Evolutionary conservation across 2,329 filamentous ascomycete species (phyloP), one percentile per base, ranked within the genome.

Genomic region (Cladophialophora carrionii): DNA sequence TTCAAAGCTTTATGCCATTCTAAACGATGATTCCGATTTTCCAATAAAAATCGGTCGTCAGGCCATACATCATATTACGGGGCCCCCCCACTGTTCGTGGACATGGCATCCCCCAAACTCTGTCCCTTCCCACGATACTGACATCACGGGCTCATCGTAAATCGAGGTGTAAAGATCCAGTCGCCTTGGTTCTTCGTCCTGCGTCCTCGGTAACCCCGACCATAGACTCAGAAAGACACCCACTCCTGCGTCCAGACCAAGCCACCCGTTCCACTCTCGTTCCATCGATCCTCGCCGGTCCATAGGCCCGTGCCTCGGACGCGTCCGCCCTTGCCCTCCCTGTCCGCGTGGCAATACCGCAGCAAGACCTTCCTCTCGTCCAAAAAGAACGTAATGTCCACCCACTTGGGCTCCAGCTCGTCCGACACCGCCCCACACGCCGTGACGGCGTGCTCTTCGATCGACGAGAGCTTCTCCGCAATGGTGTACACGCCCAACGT

Each of bases 171-270:
- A n/a, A n/a, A n/a, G n/a, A n/a, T 7, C 34, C 8, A 41, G 34
- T 41, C 34, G 8, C 8, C 7, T 41, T 17, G 8, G 3, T 48
- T 31, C 49, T 53, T 20, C 22, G 22, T 31, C 20, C 3, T 29
- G 1, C 51, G 14, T n/a, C 24, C 46, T 5, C n/a, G n/a, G n/a
- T n/a, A n/a, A n/a, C n/a, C n/a, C n/a, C 2, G 12, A 22, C 46
- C n/a, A 9, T 5, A 14, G 2, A 26, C 8, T 68, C 32, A 67
- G 61, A 65, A 70, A 46, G 57, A 20, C 37, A 68, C 63, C 70
- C 70, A 72, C 56, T 72, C 68, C 62, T 70, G 68, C n/a, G 68
- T 70, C 70, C 70, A 72, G 17, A 70, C 55, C 53, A 71, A 63
- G 1, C 68, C 70, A 0, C 70, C 70, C 43, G 56, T 66, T 31